Percentiles rank a stretch among this genome's conserved stretches.
Evolutionary conservation across 139 green algal genomes (phyloP).

Genomic region (Diplosphaera chodatii): DNA sequence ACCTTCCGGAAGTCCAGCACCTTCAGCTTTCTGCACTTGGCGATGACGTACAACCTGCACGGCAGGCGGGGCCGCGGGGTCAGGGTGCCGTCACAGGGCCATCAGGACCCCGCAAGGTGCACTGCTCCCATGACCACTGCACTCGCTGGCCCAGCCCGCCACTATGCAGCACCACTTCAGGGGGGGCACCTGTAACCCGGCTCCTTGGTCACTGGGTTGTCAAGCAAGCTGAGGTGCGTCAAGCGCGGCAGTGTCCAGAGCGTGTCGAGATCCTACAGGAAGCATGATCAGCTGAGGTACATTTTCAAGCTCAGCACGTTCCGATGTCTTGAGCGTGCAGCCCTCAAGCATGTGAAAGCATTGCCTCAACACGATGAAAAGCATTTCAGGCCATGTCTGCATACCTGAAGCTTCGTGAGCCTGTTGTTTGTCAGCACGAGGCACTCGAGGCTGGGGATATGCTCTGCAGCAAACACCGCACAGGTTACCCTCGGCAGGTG

Average conservation of each 20-base stretch:
- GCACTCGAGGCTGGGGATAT: slow-evolving; percentile 70
- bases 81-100: background rate
- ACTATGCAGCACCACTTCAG: no score
- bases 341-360: no score
- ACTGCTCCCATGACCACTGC: no score
- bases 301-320: no score
- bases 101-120: no score
- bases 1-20: slow-evolving; percentile 94
- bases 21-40: slow-evolving; percentile 67
- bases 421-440: slow-evolving; percentile 93
- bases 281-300: no score
- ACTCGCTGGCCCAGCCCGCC: no score
- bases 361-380: no score
- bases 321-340: no score
- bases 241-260: slow-evolving; percentile 65
- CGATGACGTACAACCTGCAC: slow-evolving; percentile 78
- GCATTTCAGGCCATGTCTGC: no score
- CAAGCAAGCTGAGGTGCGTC: slow-evolving; percentile 73
- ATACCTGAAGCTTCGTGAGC: slow-evolving; percentile 74
- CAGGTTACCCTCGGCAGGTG: no score
- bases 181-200: slow-evolving; percentile 75
- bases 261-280: slow-evolving; percentile 84
- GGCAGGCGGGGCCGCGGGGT: background rate
- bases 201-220: slow-evolving; percentile 84
- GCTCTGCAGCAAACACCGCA: no score